Evolutionary conservation across 306 rosid species (phyloP), one percentile per base, ranked within the genome.

Genomic region (Trifolium pratense): DNA sequence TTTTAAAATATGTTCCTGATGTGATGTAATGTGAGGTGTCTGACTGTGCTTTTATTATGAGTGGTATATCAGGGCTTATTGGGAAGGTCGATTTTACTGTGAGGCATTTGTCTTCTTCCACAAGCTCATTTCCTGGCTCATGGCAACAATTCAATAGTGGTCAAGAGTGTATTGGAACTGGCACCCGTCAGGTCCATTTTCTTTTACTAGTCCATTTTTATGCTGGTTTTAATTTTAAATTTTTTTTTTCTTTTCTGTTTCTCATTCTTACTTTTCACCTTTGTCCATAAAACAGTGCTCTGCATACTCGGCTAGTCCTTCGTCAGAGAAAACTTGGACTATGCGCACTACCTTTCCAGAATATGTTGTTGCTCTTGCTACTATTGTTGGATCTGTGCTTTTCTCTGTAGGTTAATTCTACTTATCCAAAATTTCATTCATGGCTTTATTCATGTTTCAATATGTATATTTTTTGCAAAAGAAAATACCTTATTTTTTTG

Each of bases 61-160:
- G 75, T n/a, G 80, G 40, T 71, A 49, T 79, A 36, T 62, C 21
- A 94, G 98, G 96, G 78, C 76, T 91, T 34, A 76, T 86, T 75
- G 98, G 98, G 48, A 83, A 91, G 90, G 97, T 94, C 82, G 98
- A 94, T 85, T 94, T 94, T 75, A 91, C 88, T 31, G 95, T 94
- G 52, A 91, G 87, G 87, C 98, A 94, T 87, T 93, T 94, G 60
- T 88, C 98, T 42, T 94, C 98, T 40, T 80, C 88, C 49, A 91
- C 97, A 16, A 43, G 46, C 13, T 1, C 86, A 69, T 94, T 94
- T 88, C 91, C 98, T 48, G 75, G 48, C 61, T 31, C 87, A 15
- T 89, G 90, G 94, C 9, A 40, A 92, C 9, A 40, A 2, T 87
- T 73, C 69, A 78, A 72, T 57, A 85, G 90, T 66, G 67, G 82